Base-by-base conservation (phyloP, 1,139 yeast species). In the Taiozyma sp. region DNA sequence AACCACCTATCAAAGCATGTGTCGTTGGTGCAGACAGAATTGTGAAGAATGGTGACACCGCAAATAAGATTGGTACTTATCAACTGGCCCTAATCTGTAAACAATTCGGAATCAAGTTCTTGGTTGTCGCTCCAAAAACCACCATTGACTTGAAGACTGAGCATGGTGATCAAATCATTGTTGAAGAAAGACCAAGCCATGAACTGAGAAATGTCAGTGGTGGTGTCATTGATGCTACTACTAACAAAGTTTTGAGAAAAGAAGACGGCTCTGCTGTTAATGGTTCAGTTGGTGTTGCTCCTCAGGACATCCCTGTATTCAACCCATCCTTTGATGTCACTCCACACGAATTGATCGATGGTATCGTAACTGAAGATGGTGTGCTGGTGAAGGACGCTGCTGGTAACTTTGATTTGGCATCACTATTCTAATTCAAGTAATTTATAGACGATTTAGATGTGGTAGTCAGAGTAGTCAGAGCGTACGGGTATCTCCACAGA, bases 11-110 rank as follows among this genome's bases (percentile, higher is more conserved):
- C 50, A 86, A 85, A 65, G 88, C 90, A 47, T 85, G 91, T 32
- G 88, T 93, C 49, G 98, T 88, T n/a, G 99, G 99, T 44, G 97
- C 98, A n/a, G 99, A 93, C 66, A 79, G 99, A 66, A 85, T 93
- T 39, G 97, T 91, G 2, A 73, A 75, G 45, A 87, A 90, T 67
- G 99, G 99, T 51, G 99, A 93, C 64, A 82, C 97, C 28, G 98
- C 98, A 1, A 93, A 93, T 71, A 93, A 93, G 69, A 93, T 93
- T 53, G 99, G 99, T n/a, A 93, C 98, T 0, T 87, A 80, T 68
- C 97, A 91, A 69, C 72, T 93, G 57, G 86, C 97, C 0, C 75
- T 90, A 22, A 74, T 89, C 50, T 77, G 87, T 34, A 73, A 75
- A 47, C 72, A 71, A 13, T 68, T 72, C 51, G 72, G 71, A 14